Percentiles rank a stretch among this genome's conserved stretches.
phyloP scores from a whole-genome alignment of 106 monocot genomes.

The Xerophyta viscosa region DNA sequence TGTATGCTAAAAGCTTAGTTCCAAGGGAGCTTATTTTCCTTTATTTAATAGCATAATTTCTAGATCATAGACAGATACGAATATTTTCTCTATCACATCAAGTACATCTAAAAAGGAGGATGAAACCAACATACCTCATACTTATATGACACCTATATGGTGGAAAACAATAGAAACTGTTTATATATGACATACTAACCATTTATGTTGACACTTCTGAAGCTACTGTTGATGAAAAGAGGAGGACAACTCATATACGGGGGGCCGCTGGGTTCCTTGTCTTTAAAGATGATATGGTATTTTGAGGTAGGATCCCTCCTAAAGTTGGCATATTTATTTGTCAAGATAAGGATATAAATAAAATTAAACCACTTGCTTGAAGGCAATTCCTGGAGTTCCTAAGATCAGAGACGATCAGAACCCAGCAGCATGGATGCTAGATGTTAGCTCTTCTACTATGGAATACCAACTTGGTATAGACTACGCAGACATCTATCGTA shows the following conservation, averaged over 20 bases:
- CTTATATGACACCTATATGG: no score
- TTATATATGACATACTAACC: neutral
- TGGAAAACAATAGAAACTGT: neutral
- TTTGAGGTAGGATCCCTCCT: conserved; percentile 19
- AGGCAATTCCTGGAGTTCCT: conserved; percentile 17
- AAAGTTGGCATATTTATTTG: neutral
- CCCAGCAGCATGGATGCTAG: conserved; percentile 30
- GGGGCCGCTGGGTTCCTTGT: conserved; percentile 18
- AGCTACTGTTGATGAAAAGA: conserved; percentile 22
- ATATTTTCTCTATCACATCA: no score
- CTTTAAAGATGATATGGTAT: conserved; percentile 18
- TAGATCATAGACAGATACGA: no score
- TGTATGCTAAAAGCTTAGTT: no score
- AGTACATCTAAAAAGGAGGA: no score
- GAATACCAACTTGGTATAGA: neutral
- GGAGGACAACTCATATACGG: conserved; percentile 29
- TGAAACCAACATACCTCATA: no score
- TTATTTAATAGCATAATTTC: no score
- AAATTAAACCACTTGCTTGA: neutral
- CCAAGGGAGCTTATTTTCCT: no score
- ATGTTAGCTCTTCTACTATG: neutral
- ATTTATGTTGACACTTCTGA: neutral
- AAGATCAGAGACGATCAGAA: conserved; percentile 24
- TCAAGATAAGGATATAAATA: neutral
- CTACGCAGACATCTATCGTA: neutral